phyloP scores from a whole-genome alignment of 805 yeast genomes.

The Pichia sporocuriosa region DNA sequence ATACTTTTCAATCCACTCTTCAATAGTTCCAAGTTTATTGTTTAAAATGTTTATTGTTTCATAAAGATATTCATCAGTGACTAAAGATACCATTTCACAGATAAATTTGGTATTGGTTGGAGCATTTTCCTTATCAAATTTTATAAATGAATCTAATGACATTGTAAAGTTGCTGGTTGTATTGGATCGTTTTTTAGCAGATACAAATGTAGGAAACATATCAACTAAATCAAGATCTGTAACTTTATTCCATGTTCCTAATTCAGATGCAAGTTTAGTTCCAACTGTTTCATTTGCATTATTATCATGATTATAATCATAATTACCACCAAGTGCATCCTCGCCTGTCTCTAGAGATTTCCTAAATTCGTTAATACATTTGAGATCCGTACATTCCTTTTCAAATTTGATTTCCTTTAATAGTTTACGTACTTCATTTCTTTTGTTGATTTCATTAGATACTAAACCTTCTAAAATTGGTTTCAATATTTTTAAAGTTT shows the following conservation, averaged over 20 bases:
- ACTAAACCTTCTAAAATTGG: slow-evolving; percentile 31
- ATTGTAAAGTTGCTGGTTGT: slow-evolving; percentile 26
- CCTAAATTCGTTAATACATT: background rate
- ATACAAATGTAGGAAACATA: slow-evolving; percentile 49
- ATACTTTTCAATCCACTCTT: slow-evolving; percentile 46
- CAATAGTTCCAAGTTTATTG: slow-evolving; percentile 39
- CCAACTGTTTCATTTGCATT: slow-evolving; percentile 8
- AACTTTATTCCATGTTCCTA: slow-evolving; percentile 31
- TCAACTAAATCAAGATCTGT: slow-evolving; percentile 48
- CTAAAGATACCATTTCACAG: slow-evolving; percentile 36
- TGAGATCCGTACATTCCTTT: background rate
- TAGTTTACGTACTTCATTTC: slow-evolving; percentile 32
- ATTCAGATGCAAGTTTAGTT: slow-evolving; percentile 11
- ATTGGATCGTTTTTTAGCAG: slow-evolving; percentile 26
- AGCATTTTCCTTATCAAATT: slow-evolving; percentile 11
- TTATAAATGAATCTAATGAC: slow-evolving; percentile 30
- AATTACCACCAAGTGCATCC: too few species aligned
- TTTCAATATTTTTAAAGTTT: slow-evolving; percentile 29
- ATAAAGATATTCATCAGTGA: slow-evolving; percentile 48
- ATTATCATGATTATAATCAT: background rate
- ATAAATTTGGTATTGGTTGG: slow-evolving; percentile 9
- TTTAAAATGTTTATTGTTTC: slow-evolving; percentile 31
- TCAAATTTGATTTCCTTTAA: slow-evolving; percentile 8
- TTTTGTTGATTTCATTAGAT: slow-evolving; percentile 36
- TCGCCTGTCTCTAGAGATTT: too few species aligned